Evolutionary conservation across 495 filamentous ascomycete species (phyloP).

Genomic region (Cercophora sp.): DNA sequence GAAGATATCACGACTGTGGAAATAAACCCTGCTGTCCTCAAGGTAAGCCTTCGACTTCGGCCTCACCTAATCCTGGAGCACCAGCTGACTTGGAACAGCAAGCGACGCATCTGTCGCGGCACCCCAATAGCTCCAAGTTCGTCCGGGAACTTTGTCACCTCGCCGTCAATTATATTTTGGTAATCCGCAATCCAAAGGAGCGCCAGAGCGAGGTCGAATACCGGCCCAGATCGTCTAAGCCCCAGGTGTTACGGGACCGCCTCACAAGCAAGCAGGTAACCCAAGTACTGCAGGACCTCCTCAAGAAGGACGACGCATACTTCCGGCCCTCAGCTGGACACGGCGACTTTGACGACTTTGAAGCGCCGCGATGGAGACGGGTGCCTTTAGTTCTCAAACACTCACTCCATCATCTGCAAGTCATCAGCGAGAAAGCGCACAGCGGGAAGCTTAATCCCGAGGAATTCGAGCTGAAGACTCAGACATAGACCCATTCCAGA

Average conservation of each 20-base stretch:
- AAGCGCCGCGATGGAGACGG: too few species aligned
- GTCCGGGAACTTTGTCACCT: constrained; percentile 3
- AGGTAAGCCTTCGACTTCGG: too few species aligned
- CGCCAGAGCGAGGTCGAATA: not conserved
- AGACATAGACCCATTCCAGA: too few species aligned
- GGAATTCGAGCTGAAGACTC: too few species aligned
- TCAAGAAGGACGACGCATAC: not conserved
- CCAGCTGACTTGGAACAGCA: not conserved
- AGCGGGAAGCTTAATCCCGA: too few species aligned
- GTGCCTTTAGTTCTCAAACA: too few species aligned
- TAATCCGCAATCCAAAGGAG: constrained; percentile 5
- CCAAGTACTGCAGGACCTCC: not conserved
- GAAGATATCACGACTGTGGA: not conserved
- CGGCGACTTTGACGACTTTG: too few species aligned
- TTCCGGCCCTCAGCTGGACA: not conserved
- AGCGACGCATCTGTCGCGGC: not conserved
- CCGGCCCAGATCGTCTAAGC: not conserved
- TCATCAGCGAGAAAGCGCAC: not conserved
- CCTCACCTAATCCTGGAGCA: too few species aligned
- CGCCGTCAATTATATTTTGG: constrained; percentile 8
- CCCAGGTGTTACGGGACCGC: not conserved
- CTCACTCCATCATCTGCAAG: too few species aligned
- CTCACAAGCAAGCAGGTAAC: not conserved
- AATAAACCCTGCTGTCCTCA: not conserved
- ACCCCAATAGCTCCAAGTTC: not conserved